Evolutionary conservation across 495 filamentous ascomycete species (phyloP).

Genomic region (Rostrohypoxylon terebratum): DNA sequence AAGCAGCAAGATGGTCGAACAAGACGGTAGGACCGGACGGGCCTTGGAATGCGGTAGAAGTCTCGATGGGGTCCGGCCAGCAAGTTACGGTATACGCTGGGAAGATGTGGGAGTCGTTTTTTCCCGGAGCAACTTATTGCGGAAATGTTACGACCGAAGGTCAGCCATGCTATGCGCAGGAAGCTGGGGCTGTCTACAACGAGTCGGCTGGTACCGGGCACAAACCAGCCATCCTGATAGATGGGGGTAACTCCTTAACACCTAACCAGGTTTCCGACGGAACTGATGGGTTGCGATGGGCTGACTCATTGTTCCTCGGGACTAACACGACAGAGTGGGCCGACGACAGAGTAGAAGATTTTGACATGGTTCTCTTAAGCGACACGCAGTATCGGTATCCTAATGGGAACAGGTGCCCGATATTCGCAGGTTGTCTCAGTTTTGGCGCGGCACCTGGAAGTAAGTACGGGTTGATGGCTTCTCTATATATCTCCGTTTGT

Average conservation of each 20-base stretch:
- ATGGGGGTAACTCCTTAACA: not conserved
- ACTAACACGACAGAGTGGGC: constrained; percentile 20
- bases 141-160: constrained; percentile 17
- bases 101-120: constrained; percentile 37
- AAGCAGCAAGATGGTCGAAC: constrained; percentile 27
- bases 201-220: constrained; percentile 15
- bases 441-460: constrained; percentile 21
- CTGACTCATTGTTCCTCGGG: constrained; percentile 8
- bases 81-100: constrained; percentile 25
- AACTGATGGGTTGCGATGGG: constrained; percentile 4
- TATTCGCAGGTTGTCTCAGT: constrained; percentile 36
- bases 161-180: constrained; percentile 27
- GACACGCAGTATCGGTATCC: constrained; percentile 26
- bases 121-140: constrained; percentile 23
- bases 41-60: constrained; percentile 27
- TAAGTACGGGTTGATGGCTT: constrained; percentile 16
- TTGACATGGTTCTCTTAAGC: constrained; percentile 27
- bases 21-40: constrained; percentile 34
- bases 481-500: not conserved
- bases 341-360: constrained; percentile 3
- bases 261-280: not conserved
- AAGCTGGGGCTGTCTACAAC: constrained; percentile 28
- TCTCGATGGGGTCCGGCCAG: constrained; percentile 22
- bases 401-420: constrained; percentile 13
- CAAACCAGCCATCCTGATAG: not conserved